Evolutionary conservation across 352 stramenopile genomes (phyloP).

Genomic region (Globisporangium spiculum): DNA sequence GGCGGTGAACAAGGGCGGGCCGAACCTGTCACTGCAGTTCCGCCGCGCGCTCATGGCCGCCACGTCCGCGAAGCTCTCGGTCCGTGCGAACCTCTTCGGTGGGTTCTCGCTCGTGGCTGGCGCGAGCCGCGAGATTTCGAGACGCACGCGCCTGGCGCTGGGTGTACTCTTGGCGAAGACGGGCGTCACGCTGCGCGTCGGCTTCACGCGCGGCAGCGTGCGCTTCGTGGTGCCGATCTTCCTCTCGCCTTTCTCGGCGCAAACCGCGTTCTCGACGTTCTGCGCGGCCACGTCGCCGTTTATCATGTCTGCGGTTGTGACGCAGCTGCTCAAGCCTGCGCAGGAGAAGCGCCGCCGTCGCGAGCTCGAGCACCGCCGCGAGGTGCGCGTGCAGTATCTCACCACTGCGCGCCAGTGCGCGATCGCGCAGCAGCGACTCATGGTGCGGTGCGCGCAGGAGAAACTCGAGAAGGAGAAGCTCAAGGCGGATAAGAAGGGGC

Average conservation of each 20-base stretch:
- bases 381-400: slow-evolving; percentile 58
- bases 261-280: slow-evolving; percentile 74
- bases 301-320: slow-evolving; percentile 56
- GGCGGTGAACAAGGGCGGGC: slow-evolving; percentile 39
- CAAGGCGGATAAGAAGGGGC: slow-evolving; percentile 38
- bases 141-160: slow-evolving; percentile 52
- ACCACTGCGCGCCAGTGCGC: slow-evolving; percentile 45
- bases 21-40: slow-evolving; percentile 60
- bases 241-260: slow-evolving; percentile 63
- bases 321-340: slow-evolving; percentile 64
- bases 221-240: slow-evolving; percentile 84
- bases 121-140: slow-evolving; percentile 54
- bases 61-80: slow-evolving; percentile 47
- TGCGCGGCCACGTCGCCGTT: slow-evolving; percentile 70
- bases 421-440: slow-evolving; percentile 72
- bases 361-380: slow-evolving; percentile 40
- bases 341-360: slow-evolving; percentile 55
- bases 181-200: slow-evolving; percentile 62
- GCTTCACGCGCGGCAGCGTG: slow-evolving; percentile 75
- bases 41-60: slow-evolving; percentile 36
- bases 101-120: slow-evolving; percentile 51
- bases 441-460: slow-evolving; percentile 57
- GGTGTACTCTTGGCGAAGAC: slow-evolving; percentile 52
- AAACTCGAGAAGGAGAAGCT: slow-evolving; percentile 51
- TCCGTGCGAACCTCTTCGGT: slow-evolving; percentile 44